These are phyloP conservation scores for Oldenlandia corymbosa DNA, from an alignment of 257 asterid species.

Conservation along the genomic window DNA sequence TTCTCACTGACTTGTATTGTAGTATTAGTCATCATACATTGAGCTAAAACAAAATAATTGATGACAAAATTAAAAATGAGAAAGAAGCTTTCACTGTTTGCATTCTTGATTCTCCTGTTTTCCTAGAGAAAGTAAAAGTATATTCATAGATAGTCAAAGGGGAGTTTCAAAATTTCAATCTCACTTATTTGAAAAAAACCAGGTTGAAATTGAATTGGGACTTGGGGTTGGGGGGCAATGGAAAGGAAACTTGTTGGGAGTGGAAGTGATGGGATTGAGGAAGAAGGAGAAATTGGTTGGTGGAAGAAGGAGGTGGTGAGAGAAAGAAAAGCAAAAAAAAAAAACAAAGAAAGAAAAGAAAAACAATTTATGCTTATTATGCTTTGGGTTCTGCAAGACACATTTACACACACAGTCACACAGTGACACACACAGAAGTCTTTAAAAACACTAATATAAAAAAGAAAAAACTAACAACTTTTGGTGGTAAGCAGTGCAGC, in stretches of 20 bases:
- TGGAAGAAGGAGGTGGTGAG: conserved; percentile 19
- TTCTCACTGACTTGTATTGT: no score
- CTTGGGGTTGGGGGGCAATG: no score
- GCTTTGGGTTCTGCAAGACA: conserved; percentile 17
- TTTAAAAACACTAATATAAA: no score
- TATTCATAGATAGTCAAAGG: conserved; percentile 1
- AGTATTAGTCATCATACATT: no score
- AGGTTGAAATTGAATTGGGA: no score
- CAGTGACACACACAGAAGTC: not conserved
- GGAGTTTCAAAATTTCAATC: not conserved
- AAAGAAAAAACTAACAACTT: conserved; percentile 17
- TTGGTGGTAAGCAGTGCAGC: conserved; percentile 21
- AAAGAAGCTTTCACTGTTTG: no score
- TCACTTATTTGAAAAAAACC: not conserved
- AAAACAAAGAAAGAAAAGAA: conserved; percentile 3
- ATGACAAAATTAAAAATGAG: no score
- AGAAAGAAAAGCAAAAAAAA: not conserved
- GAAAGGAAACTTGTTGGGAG: no score
- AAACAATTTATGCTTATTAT: conserved; percentile 3
- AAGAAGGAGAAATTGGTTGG: conserved; percentile 18
- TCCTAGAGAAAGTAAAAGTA: no score
- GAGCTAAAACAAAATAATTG: no score
- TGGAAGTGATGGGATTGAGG: conserved; percentile 19
- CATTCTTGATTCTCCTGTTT: no score
- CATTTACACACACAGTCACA: not conserved